A percentile compares a stretch with the other conserved stretches of the same genome.
phyloP scores from a whole-genome alignment of 1,284 basidiomycete genomes.

The Limonomyces culmigenus region DNA sequence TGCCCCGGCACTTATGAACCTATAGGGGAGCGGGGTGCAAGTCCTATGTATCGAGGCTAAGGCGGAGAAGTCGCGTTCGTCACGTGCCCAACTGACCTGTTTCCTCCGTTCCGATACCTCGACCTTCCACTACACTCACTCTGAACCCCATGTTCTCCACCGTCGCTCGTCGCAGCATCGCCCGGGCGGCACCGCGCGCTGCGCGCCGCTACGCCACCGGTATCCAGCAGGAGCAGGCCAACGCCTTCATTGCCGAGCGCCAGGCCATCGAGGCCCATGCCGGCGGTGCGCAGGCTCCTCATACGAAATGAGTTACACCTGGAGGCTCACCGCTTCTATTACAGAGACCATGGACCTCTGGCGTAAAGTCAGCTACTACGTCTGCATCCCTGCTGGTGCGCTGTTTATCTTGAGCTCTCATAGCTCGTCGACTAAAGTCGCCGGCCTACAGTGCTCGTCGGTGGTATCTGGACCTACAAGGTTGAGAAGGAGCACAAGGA shows the following conservation, averaged over 20 bases:
- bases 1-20: too few species aligned
- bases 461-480: constrained; percentile 58
- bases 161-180: neutral
- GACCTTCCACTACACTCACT: constrained; percentile 5
- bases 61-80: too few species aligned
- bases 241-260: constrained; percentile 35
- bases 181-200: too few species aligned
- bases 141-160: neutral
- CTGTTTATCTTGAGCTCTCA: constrained; percentile 9
- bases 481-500: constrained; percentile 58
- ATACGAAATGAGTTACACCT: neutral
- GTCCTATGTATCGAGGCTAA: too few species aligned
- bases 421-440: constrained; percentile 1
- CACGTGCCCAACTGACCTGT: too few species aligned
- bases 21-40: too few species aligned
- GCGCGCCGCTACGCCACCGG: constrained; percentile 20
- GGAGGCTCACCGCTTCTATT: neutral
- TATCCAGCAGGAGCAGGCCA: constrained; percentile 19
- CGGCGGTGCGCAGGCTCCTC: constrained; percentile 24
- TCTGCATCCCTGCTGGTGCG: constrained; percentile 59
- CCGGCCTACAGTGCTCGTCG: constrained; percentile 37
- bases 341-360: constrained; percentile 63
- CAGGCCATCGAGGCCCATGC: constrained; percentile 53
- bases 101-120: too few species aligned
- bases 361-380: constrained; percentile 74